Evolutionary conservation across 148 eudicot genomes (phyloP), one percentile per base, ranked within the genome.

Genomic region (Spergularia marina): DNA sequence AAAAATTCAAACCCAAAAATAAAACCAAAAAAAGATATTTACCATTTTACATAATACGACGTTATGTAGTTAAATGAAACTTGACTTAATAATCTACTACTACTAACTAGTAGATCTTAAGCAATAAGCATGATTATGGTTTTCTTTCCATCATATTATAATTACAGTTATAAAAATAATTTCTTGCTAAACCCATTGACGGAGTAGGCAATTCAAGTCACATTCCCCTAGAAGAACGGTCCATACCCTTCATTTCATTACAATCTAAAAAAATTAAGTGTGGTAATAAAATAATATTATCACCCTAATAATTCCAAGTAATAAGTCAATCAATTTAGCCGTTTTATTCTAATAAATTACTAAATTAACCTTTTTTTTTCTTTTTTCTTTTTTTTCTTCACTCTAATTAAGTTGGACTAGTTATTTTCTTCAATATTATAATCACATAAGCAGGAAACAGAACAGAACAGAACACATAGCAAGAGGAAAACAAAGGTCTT

Each of bases 401-500:
- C 20, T 51, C 53, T 12, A 25, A 4, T 49, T 34, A 34, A 30
- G 53, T 62, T 0, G 40, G 51, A 12, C n/a, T 72, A 17, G 7
- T 73, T 74, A 23, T 15, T 56, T 55, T 14, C 25, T n/a, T 36
- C 36, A 51, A 23, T 60, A 14, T 74, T 63, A 10, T 39, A 6
- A 3, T 61, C 1, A 20, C 2, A 12, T n/a, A 20, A 8, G 21
- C 14, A 25, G 2, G 7, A 25, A 63, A 10, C 55, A 55, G 1
- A 30, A 36, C 12, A 17, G 16, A 63, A 10, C 55, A 55, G 1
- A 30, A 36, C 12, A 17, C 16, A 12, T 17, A 18, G 15, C 8
- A 30, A 62, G n/a, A 52, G 55, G 34, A 68, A 68, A 80, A 74
- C 70, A 80, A 75, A 80, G 79, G 82, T 84, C 84, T 76, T 74